Evolutionary conservation across 345 rosid genomes (phyloP).

Genomic region (Lepidium didymum): DNA sequence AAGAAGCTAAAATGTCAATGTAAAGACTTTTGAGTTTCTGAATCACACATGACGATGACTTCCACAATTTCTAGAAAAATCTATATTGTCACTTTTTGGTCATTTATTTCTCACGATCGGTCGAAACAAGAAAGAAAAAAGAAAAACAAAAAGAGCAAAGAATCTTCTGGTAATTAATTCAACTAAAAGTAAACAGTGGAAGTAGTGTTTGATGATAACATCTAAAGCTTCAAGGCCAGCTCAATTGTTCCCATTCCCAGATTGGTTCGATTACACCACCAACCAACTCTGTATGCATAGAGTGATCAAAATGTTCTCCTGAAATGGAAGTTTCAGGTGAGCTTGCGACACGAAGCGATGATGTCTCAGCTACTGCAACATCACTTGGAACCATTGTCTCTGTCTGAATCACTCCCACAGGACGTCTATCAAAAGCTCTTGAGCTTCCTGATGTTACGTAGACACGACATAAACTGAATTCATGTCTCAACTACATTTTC

Average conservation of each 20-base stretch:
- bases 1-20: no score
- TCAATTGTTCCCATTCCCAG: constrained; percentile 52
- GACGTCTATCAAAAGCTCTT: constrained; percentile 91
- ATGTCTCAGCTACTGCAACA: constrained; percentile 24
- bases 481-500: constrained; percentile 61
- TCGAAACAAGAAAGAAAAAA: not conserved
- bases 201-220: not conserved
- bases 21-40: not conserved
- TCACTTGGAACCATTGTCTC: constrained; percentile 22
- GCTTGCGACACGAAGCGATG: constrained; percentile 32
- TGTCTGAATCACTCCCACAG: constrained; percentile 34
- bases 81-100: not conserved
- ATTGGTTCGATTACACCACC: constrained; percentile 30
- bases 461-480: constrained; percentile 81
- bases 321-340: constrained; percentile 45
- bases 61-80: not conserved
- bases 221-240: constrained; percentile 35
- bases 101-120: constrained; percentile 2
- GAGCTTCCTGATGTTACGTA: constrained; percentile 66
- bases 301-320: constrained; percentile 33
- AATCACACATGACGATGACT: not conserved
- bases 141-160: not conserved
- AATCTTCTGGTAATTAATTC: not conserved
- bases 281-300: constrained; percentile 22
- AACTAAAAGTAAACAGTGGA: not conserved